These are phyloP conservation scores for Fusarium beomiforme DNA, from an alignment of 2,329 filamentous ascomycete genomes.

Conservation along the genomic window DNA sequence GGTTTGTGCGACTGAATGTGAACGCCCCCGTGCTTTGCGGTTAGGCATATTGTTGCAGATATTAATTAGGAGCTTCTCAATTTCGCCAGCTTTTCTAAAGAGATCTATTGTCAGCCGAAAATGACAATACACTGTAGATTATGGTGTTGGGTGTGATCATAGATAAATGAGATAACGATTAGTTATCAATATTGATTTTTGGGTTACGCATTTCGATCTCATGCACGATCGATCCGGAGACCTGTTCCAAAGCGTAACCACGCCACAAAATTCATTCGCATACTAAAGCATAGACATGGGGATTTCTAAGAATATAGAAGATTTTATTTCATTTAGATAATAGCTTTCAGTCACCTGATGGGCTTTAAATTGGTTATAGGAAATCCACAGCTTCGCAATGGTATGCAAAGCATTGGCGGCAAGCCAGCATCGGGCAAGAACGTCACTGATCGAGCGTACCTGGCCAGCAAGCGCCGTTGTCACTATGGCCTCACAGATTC, in stretches of 20 bases:
- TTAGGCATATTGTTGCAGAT: no score
- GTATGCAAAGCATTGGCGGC: no score
- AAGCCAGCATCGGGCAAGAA: no score
- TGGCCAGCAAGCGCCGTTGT: no score
- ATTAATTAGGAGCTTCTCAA: no score
- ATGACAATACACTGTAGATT: not conserved
- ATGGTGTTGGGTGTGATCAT: not conserved
- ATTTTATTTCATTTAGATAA: not conserved
- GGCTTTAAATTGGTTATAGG: not conserved
- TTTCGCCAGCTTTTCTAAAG: not conserved
- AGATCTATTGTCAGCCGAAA: not conserved
- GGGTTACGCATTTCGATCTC: not conserved
- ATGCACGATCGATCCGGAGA: not conserved
- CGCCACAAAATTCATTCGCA: not conserved
- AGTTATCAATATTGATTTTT: not conserved
- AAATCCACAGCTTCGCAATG: not conserved
- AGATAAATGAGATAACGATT: not conserved
- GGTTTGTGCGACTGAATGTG: not conserved
- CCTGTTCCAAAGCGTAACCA: not conserved
- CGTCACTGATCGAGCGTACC: no score
- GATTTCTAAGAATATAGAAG: not conserved
- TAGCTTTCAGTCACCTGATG: not conserved
- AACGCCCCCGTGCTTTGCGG: no score
- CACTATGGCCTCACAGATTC: no score
- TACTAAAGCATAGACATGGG: not conserved